Conservation (phyloP, 495 filamentous ascomycete genomes). For the Hypoxylon perforatum region DNA sequence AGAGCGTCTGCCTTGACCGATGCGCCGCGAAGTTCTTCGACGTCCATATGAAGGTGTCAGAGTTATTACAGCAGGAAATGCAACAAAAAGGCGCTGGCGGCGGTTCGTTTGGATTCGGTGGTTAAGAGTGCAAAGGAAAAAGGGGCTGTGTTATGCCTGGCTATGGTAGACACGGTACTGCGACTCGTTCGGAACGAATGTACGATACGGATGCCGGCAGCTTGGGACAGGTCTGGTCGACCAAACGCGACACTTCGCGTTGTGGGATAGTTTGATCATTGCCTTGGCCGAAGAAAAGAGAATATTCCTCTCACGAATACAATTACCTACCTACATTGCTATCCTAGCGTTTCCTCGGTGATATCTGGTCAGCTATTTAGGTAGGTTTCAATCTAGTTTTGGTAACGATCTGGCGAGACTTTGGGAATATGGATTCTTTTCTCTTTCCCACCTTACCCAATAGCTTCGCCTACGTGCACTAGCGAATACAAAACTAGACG, state of each 20-base stretch:
- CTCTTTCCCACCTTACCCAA: no score
- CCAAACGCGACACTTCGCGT: slow-evolving; percentile 6
- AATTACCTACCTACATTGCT: background rate
- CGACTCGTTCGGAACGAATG: slow-evolving; percentile 11
- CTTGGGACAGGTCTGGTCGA: background rate
- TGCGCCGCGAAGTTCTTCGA: slow-evolving; percentile 99
- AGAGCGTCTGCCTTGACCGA: slow-evolving; percentile 95
- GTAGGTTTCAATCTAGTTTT: no score
- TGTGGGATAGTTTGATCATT: slow-evolving; percentile 20
- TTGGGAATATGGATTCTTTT: no score
- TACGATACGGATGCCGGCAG: slow-evolving; percentile 20
- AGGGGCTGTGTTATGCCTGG: background rate
- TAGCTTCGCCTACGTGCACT: no score
- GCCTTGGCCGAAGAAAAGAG: slow-evolving; percentile 21
- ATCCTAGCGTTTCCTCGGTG: background rate
- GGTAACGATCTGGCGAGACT: no score
- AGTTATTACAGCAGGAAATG: slow-evolving; percentile 63
- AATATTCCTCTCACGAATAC: slow-evolving; percentile 26
- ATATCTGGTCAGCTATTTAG: background rate
- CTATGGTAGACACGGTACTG: background rate
- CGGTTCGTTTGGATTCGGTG: slow-evolving; percentile 50
- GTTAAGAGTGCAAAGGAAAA: slow-evolving; percentile 21
- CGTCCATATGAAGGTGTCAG: slow-evolving; percentile 89
- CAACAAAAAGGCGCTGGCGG: slow-evolving; percentile 52
- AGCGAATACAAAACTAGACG: no score